Evolutionary conservation across 2,329 filamentous ascomycete species (phyloP).

Genomic region (Epichloe bromicola): DNA sequence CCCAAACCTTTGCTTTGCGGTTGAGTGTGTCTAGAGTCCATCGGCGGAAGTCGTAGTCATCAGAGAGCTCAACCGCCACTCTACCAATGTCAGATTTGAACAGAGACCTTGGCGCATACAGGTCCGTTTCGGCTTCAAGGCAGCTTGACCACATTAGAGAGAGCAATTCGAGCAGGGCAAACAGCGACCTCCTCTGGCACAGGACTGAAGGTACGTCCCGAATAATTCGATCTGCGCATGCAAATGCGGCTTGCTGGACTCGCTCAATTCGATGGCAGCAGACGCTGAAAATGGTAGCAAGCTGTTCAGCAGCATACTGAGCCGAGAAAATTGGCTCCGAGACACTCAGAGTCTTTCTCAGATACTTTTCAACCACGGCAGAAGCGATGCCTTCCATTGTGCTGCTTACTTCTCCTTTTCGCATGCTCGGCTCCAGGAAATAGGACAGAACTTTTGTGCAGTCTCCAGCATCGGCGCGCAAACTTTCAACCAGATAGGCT

Average conservation of each 20-base stretch:
- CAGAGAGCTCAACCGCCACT: slow-evolving; percentile 80
- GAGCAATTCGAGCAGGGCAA: slow-evolving; percentile 81
- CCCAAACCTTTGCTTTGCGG: slow-evolving; percentile 66
- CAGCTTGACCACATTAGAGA: slow-evolving; percentile 94
- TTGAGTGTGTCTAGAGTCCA: slow-evolving; percentile 68
- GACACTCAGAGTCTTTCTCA: slow-evolving; percentile 61
- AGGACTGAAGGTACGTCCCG: slow-evolving; percentile 74
- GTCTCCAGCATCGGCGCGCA: slow-evolving; percentile 76
- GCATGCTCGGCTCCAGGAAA: slow-evolving; percentile 84
- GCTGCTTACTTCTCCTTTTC: slow-evolving; percentile 47
- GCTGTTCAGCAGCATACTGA: slow-evolving; percentile 76
- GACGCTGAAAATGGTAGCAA: slow-evolving; percentile 70
- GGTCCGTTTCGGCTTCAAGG: slow-evolving; percentile 83
- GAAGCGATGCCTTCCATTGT: slow-evolving; percentile 51
- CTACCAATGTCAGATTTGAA: slow-evolving; percentile 67
- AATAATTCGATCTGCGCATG: slow-evolving; percentile 77
- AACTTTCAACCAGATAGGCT: slow-evolving; percentile 74
- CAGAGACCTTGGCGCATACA: slow-evolving; percentile 75
- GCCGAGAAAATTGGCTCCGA: slow-evolving; percentile 71
- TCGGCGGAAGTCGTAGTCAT: slow-evolving; percentile 75
- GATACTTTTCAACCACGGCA: slow-evolving; percentile 67
- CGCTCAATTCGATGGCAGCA: slow-evolving; percentile 91
- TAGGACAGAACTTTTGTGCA: slow-evolving; percentile 84
- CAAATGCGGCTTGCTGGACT: slow-evolving; percentile 76
- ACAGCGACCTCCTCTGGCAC: slow-evolving; percentile 80